Evolutionary conservation across 495 filamentous ascomycete species (phyloP).

Genomic region (Lentithecium fluviatile): DNA sequence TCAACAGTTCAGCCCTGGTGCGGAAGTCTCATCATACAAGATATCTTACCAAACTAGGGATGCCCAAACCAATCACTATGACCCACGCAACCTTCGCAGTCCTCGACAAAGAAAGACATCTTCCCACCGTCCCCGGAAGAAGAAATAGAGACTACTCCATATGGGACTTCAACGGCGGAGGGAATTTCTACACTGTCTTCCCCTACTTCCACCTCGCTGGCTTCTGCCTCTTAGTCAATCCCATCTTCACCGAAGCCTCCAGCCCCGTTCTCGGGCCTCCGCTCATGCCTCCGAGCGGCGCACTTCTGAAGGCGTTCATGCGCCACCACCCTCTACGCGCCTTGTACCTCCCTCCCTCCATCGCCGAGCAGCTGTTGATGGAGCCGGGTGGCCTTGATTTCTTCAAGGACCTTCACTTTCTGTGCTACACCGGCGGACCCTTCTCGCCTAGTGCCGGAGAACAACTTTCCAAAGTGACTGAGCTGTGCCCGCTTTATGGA

Average conservation of each 20-base stretch:
- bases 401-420: constrained; percentile 15
- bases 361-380: constrained; percentile 10
- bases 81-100: constrained; percentile 27
- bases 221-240: constrained; percentile 18
- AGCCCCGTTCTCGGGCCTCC: constrained; percentile 26
- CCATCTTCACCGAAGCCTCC: constrained; percentile 22
- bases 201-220: constrained; percentile 29
- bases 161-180: constrained; percentile 21
- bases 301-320: constrained; percentile 15
- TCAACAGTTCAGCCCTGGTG: constrained; percentile 14
- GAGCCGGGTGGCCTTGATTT: constrained; percentile 14
- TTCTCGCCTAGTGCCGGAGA: constrained; percentile 11
- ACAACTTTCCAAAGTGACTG: constrained; percentile 10
- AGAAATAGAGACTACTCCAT: constrained; percentile 22
- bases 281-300: constrained; percentile 19
- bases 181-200: constrained; percentile 21
- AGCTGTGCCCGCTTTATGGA: constrained; percentile 18
- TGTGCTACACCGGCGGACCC: constrained; percentile 20
- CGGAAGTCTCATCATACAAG: neutral
- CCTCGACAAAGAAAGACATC: constrained; percentile 16
- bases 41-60: neutral
- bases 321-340: constrained; percentile 8
- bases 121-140: constrained; percentile 11
- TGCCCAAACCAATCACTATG: constrained; percentile 28
- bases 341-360: constrained; percentile 19